Evolutionary conservation across 768 basidiomycete genomes (phyloP).

Genomic region (Calocera cornea): DNA sequence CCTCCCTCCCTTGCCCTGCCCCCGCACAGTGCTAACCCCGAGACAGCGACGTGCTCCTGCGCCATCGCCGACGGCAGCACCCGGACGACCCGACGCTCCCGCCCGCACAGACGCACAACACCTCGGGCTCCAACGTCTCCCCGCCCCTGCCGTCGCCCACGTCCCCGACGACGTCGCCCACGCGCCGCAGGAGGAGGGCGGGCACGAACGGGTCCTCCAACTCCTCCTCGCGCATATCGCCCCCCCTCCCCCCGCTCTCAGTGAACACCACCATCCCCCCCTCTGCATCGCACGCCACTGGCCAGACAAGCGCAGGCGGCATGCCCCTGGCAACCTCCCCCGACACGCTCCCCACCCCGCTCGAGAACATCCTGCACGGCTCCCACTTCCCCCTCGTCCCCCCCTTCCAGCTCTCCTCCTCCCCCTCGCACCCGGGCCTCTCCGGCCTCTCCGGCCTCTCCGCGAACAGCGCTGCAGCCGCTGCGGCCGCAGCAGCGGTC

Average conservation of each 20-base stretch:
- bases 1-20: background rate
- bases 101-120: slow-evolving; percentile 18
- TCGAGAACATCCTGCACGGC: background rate
- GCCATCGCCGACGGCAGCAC: slow-evolving; percentile 26
- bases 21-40: slow-evolving; percentile 6
- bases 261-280: background rate
- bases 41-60: slow-evolving; percentile 26
- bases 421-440: background rate
- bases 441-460: background rate
- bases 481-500: background rate
- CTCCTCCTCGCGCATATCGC: background rate
- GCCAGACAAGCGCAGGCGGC: too few relatives aligned
- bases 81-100: slow-evolving; percentile 20
- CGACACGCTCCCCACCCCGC: background rate
- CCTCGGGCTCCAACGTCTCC: slow-evolving; percentile 14
- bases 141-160: slow-evolving; percentile 10
- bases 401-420: slow-evolving; percentile 1
- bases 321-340: background rate
- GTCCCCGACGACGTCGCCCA: slow-evolving; percentile 10
- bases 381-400: background rate
- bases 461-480: too few relatives aligned
- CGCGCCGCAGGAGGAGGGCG: slow-evolving; percentile 7
- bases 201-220: background rate
- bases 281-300: background rate
- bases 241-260: background rate